Base-by-base conservation (phyloP, 2,329 filamentous ascomycete genomes). In the Colletotrichum abscissum region DNA sequence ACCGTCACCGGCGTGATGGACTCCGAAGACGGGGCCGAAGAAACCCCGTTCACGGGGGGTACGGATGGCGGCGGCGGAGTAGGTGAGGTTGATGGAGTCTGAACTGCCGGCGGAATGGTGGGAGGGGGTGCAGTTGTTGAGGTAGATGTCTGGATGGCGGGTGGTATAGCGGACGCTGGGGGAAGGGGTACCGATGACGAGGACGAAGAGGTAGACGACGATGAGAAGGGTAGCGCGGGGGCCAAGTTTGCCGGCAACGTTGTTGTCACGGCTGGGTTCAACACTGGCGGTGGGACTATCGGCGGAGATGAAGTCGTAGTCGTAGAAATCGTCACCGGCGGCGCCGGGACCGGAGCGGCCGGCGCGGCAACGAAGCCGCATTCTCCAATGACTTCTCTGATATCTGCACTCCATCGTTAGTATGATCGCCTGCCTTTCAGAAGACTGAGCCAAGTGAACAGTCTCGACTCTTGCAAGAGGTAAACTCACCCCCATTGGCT, bases 1-100 rank as follows among this genome's bases (percentile, higher is more conserved):
- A 73, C 71, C 11, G 71, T 73, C 30, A 73, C 67, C 6, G 67
- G 71, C 19, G 71, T 71, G 24, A 72, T 28, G 0, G 71, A 49
- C 1, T 8, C 9, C 22, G 30, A 16, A 12, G 5, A 19, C 16
- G 8, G 49, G 14, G 49, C 28, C 14, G 22, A 22, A 19, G 59
- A 63, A 19, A 12, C 22, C 24, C 19, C 49, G 7, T 26, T 30
- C 0, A 54, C 16, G 5, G 60, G 26, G 7, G 60, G 22, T 0
- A 14, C 35, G 1, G n/a, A 22, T 8, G 38, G 68, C 2, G 28
- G 24, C 6, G 38, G 22, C 7, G 68, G 14, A 2, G 57, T 9
- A 6, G 33, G 6, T 19, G 38, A 42, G 5, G 16, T 3, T 19
- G 38, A 19, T 1, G 38, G 16, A 19, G 38, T 42, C 5, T 42